phyloP scores from a whole-genome alignment of 257 asterid species.

The Parsonsia alboflavescens region DNA sequence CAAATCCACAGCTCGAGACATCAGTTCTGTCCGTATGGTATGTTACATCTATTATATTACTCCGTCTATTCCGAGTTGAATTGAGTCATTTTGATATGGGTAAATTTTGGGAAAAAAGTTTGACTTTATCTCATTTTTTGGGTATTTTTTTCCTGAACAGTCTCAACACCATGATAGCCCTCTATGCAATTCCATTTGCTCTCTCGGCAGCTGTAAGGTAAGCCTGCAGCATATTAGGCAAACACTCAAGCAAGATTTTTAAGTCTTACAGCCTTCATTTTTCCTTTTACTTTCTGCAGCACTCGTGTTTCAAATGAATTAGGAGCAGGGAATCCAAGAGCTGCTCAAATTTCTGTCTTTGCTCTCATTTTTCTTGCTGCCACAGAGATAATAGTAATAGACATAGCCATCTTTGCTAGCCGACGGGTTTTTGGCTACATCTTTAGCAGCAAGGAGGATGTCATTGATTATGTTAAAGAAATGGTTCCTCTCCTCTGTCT shows the following conservation, averaged over 20 bases:
- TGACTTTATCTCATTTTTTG: too few species aligned
- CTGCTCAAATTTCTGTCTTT: conserved; percentile 36
- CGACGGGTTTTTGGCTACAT: conserved; percentile 35
- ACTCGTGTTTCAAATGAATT: conserved; percentile 60
- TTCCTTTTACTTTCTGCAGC: conserved; percentile 18
- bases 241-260: too few species aligned
- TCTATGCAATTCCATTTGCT: conserved; percentile 51
- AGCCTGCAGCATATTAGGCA: too few species aligned
- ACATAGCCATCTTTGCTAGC: conserved; percentile 23
- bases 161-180: conserved; percentile 49
- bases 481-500: conserved; percentile 53
- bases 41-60: background rate
- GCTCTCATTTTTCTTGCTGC: conserved; percentile 34
- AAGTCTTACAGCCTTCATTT: too few species aligned
- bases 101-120: too few species aligned
- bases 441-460: conserved; percentile 43
- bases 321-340: conserved; percentile 55
- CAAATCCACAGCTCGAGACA: conserved; percentile 63
- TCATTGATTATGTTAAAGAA: conserved; percentile 32
- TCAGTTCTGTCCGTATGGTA: conserved; percentile 68
- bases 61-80: too few species aligned
- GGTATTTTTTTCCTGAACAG: conserved; percentile 22
- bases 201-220: conserved; percentile 63
- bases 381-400: conserved; percentile 20
- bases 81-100: too few species aligned